phyloP scores from a whole-genome alignment of 192 early-diverging fungal genomes.

The Coemansia sp. region DNA sequence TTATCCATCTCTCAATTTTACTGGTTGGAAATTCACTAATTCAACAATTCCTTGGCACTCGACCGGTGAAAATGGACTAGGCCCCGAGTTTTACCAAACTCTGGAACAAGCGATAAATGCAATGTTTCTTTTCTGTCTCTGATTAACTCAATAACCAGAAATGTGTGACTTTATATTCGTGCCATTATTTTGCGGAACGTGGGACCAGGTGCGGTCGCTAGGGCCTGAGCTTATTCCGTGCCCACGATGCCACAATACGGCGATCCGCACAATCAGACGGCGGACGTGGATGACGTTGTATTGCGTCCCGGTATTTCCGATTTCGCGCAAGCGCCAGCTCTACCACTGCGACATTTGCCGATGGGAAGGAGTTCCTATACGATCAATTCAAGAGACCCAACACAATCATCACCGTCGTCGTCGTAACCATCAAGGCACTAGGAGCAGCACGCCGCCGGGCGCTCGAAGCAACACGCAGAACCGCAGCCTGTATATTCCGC shows the following conservation, averaged over 20 bases:
- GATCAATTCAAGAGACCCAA: not conserved
- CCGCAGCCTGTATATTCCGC: slow-evolving; percentile 13
- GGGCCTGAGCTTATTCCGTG: slow-evolving; percentile 36
- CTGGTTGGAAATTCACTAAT: too few relatives aligned
- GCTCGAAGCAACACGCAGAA: not conserved
- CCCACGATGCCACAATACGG: slow-evolving; percentile 45
- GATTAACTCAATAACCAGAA: not conserved
- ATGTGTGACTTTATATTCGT: slow-evolving; percentile 49
- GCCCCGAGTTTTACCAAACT: too few relatives aligned
- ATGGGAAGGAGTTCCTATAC: slow-evolving; percentile 36
- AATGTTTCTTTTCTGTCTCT: not conserved
- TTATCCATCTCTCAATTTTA: not conserved
- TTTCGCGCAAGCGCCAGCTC: slow-evolving; percentile 31
- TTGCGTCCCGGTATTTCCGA: slow-evolving; percentile 40
- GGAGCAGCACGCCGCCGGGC: too few relatives aligned
- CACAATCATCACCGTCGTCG: slow-evolving; percentile 1
- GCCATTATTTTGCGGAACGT: slow-evolving; percentile 37
- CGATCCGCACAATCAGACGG: slow-evolving; percentile 39
- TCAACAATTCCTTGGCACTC: too few relatives aligned
- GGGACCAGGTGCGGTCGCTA: slow-evolving; percentile 33
- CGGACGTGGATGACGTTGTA: slow-evolving; percentile 48
- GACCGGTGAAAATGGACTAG: too few relatives aligned
- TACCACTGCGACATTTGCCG: slow-evolving; percentile 45
- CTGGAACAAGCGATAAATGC: not conserved
- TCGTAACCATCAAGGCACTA: too few relatives aligned